These are phyloP conservation scores for Aspergillus ostianus DNA, from an alignment of 495 filamentous ascomycete species.

Conservation along the genomic window DNA sequence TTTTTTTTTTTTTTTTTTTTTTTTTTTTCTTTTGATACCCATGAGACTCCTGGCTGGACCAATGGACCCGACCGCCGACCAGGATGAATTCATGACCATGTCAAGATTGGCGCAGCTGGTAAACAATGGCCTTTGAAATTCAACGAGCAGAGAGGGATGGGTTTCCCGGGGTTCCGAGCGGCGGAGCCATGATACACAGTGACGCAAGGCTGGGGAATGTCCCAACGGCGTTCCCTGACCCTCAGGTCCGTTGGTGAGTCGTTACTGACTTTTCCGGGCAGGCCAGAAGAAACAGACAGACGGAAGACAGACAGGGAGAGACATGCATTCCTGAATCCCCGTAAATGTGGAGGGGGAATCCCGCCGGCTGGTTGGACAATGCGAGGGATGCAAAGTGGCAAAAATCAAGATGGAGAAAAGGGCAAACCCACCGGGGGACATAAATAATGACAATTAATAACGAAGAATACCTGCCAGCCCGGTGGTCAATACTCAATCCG, in stretches of 20 bases:
- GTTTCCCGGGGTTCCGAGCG: constrained; percentile 5
- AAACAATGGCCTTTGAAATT: neutral
- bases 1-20: too few species aligned
- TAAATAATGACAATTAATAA: too few species aligned
- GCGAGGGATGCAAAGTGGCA: neutral
- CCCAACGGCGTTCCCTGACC: neutral
- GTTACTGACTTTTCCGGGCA: neutral
- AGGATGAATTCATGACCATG: neutral
- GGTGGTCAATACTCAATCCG: too few species aligned
- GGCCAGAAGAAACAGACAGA: too few species aligned
- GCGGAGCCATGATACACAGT: constrained; percentile 14
- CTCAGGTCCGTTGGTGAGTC: too few species aligned
- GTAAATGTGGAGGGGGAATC: neutral
- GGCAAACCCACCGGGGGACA: neutral
- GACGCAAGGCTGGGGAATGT: constrained; percentile 6
- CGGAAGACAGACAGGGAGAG: neutral
- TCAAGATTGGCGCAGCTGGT: neutral
- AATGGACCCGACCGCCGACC: neutral
- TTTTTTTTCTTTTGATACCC: too few species aligned
- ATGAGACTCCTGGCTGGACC: neutral
- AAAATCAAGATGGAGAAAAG: neutral
- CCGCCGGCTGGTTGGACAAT: neutral
- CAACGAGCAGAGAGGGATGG: neutral
- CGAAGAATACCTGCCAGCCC: too few species aligned
- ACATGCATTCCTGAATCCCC: neutral